phyloP scores from a whole-genome alignment of 257 asterid genomes.

The Agastache rugosa region DNA sequence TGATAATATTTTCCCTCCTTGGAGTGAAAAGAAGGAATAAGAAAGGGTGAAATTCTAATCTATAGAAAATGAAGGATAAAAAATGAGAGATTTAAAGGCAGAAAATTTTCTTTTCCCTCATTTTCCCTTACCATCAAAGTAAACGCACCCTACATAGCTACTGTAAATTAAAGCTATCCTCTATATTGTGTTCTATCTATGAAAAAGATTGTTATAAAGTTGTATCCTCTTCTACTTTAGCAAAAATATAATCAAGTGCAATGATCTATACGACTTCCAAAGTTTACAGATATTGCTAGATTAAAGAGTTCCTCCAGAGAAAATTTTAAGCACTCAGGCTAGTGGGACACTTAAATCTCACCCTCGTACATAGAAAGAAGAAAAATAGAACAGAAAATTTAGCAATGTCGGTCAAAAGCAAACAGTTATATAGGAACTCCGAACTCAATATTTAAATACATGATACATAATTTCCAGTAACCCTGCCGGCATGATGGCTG shows the following conservation, averaged over 20 bases:
- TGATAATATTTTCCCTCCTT: no score
- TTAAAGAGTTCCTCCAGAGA: not conserved
- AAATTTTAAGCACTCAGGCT: not conserved
- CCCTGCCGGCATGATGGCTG: not conserved
- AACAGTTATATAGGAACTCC: not conserved
- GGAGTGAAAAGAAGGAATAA: no score
- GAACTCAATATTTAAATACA: not conserved
- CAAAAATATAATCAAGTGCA: not conserved
- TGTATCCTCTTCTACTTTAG: not conserved
- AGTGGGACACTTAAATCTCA: not conserved
- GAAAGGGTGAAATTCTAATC: no score
- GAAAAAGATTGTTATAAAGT: not conserved
- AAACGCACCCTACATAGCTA: no score
- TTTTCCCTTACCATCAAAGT: no score
- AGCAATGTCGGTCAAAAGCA: not conserved
- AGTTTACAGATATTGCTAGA: not conserved
- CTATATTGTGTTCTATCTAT: constrained; percentile 11
- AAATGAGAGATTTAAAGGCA: no score
- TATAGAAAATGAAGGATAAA: no score
- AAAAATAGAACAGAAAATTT: not conserved
- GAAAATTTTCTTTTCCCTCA: no score
- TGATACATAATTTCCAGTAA: not conserved
- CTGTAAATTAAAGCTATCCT: not conserved
- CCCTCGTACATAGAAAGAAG: not conserved
- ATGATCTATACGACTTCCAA: not conserved